A percentile compares a stretch with the other conserved stretches of the same genome.
phyloP scores from a whole-genome alignment of 495 filamentous ascomycete genomes.

The Talaromyces trachyspermus region DNA sequence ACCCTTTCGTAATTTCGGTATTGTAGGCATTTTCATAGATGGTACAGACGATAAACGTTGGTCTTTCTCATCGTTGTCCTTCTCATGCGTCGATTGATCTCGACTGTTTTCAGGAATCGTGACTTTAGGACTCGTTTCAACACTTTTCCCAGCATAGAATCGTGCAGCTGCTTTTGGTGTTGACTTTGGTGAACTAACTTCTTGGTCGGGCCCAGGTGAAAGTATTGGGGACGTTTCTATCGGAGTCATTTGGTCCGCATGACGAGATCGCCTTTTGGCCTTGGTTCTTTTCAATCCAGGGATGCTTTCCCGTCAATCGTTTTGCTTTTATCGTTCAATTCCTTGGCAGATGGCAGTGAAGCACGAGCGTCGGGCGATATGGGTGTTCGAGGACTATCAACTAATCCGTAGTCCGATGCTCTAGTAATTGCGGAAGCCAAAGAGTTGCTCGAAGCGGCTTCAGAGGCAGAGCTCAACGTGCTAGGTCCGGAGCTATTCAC shows the following conservation, averaged over 20 bases:
- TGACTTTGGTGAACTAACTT: constrained; percentile 5
- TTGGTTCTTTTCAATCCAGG: constrained; percentile 46
- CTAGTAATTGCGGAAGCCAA: constrained; percentile 28
- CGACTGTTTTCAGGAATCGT: constrained; percentile 19
- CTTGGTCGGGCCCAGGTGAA: constrained; percentile 11
- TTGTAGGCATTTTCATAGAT: constrained; percentile 47
- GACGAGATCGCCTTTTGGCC: constrained; percentile 44
- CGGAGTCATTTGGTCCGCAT: constrained; percentile 31
- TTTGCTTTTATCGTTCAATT: constrained; percentile 4
- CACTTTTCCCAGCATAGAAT: constrained; percentile 7
- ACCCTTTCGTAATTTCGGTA: constrained; percentile 45
- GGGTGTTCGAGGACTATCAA: constrained; percentile 21
- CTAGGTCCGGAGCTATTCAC: constrained; percentile 31
- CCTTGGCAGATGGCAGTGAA: constrained; percentile 4
- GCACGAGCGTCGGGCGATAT: constrained; percentile 16
- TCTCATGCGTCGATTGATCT: constrained; percentile 7
- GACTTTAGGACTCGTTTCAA: constrained; percentile 12
- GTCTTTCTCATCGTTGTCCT: constrained; percentile 12
- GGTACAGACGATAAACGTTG: constrained; percentile 51
- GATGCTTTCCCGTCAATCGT: constrained; percentile 22
- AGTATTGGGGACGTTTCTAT: constrained; percentile 20
- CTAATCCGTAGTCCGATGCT: constrained; percentile 29
- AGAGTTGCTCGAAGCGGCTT: constrained; percentile 25
- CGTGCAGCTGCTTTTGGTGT: constrained; percentile 2
- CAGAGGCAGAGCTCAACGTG: constrained; percentile 24